Evolutionary conservation across 2,329 filamentous ascomycete species (phyloP), one percentile per base, ranked within the genome.

Genomic region (Fusarium sp.): DNA sequence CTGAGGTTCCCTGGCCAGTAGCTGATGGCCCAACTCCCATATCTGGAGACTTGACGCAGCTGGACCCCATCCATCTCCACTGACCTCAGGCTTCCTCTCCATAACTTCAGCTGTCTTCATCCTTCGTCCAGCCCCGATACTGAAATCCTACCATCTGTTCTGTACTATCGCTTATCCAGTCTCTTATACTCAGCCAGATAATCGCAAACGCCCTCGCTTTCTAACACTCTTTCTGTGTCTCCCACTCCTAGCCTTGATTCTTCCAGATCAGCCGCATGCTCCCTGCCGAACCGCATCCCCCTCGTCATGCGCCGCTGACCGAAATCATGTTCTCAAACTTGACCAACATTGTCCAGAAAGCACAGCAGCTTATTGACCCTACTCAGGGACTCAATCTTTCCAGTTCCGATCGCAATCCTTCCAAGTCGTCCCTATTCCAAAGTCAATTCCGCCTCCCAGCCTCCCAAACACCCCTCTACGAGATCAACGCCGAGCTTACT

Each of bases 401-500:
- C 76, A 89, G 91, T 79, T 90, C 92, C 67, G 94, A 96, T 83
- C 90, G 89, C 73, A 93, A 94, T 81, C 95, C 95, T 56, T 96
- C 95, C 80, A 98, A 98, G 85, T 91, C 95, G 63, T 92, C 93
- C 58, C 90, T 98, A 67, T 99, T 98, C 86, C 95, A 96, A 85
- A 92, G 93, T 82, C 96, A 99, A 84, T 99, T 99, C 86, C 94
- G 96, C 75, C 92, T 99, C 39, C 96, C 96, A 51, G 91, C 94
- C 80, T 93, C 94, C 44, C 96, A 99, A 84, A 95, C 93, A 72
- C 96, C 96, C 63, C 89, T 98, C 66, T 95, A 97, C 85, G 96
- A 99, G 86, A 98, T 99, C 84, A 95, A 93, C 70, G 95, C 96
- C 80, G 96, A 99, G 86, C 90, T 99, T 68, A 97, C 95, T 64